A percentile compares a stretch with the other conserved stretches of the same genome.
Evolutionary conservation across 768 basidiomycete genomes (phyloP).

Genomic region (Fibroporia radiculosa): DNA sequence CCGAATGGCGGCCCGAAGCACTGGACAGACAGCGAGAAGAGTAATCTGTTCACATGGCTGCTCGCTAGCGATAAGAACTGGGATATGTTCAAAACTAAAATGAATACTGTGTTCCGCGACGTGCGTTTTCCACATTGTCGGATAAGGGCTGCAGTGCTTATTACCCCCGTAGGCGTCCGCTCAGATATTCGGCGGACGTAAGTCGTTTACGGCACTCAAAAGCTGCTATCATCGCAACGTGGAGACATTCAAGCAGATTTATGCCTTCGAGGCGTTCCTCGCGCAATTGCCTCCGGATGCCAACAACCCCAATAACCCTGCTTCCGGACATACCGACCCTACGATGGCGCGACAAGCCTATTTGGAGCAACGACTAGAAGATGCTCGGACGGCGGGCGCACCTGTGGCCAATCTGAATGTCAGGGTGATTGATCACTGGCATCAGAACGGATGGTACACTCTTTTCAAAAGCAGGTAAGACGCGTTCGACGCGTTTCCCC

Average conservation of each 20-base stretch:
- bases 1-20: slow-evolving; percentile 59
- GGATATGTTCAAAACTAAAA: slow-evolving; percentile 69
- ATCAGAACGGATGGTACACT: slow-evolving; percentile 67
- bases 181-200: slow-evolving; percentile 67
- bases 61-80: slow-evolving; percentile 76
- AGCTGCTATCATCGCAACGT: slow-evolving; percentile 83
- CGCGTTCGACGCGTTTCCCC: background rate
- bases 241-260: slow-evolving; percentile 78
- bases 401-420: slow-evolving; percentile 71
- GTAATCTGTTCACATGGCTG: slow-evolving; percentile 70
- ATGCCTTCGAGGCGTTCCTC: slow-evolving; percentile 54
- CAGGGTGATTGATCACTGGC: slow-evolving; percentile 75
- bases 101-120: slow-evolving; percentile 78
- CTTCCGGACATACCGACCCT: slow-evolving; percentile 13
- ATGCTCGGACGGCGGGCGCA: slow-evolving; percentile 55
- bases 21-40: slow-evolving; percentile 82
- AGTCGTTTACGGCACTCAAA: slow-evolving; percentile 78
- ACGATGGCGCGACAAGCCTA: slow-evolving; percentile 58
- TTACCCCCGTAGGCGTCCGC: slow-evolving; percentile 46
- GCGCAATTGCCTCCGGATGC: slow-evolving; percentile 19
- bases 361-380: slow-evolving; percentile 63
- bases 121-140: slow-evolving; percentile 26
- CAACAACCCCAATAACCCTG: background rate
- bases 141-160: background rate
- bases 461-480: slow-evolving; percentile 59